Percentiles rank a stretch among this genome's conserved stretches.
Conservation (phyloP, 331 rosid genomes). For the Rhamnella rubrinervis region DNA sequence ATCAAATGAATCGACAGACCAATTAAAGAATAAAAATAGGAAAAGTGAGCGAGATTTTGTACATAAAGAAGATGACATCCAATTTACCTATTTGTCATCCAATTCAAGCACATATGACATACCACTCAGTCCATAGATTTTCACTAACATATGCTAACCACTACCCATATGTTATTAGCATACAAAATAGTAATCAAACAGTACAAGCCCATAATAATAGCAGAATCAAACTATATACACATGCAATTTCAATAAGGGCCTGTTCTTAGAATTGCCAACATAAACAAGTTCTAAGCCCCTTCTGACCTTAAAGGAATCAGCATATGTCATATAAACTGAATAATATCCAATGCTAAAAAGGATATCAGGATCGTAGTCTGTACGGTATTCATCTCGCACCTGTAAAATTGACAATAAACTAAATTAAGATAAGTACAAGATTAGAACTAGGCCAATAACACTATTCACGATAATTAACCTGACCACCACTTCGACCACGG, state of each 20-base stretch:
- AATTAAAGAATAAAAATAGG: too few species aligned
- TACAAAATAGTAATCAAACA: neutral
- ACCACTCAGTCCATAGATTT: too few species aligned
- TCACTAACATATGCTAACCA: neutral
- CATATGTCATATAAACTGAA: neutral
- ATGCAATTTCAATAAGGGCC: neutral
- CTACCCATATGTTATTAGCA: neutral
- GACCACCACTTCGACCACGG: constrained; percentile 99
- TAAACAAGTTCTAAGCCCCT: neutral
- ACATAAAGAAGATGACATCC: too few species aligned
- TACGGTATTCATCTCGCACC: constrained; percentile 98
- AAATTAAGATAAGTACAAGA: constrained; percentile 21
- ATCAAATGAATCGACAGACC: too few species aligned
- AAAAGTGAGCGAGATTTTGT: too few species aligned
- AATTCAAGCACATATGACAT: too few species aligned
- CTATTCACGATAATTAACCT: constrained; percentile 40
- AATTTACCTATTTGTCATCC: too few species aligned
- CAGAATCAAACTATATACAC: neutral
- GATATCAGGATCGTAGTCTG: constrained; percentile 99
- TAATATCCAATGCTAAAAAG: constrained; percentile 32
- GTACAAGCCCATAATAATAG: neutral
- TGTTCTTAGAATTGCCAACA: neutral
- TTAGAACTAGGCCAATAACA: constrained; percentile 7
- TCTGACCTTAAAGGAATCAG: neutral
- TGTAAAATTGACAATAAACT: constrained; percentile 26